These are phyloP conservation scores for Diaporthe vaccinii DNA, from an alignment of 2,329 filamentous ascomycete genomes.

Conservation along the genomic window DNA sequence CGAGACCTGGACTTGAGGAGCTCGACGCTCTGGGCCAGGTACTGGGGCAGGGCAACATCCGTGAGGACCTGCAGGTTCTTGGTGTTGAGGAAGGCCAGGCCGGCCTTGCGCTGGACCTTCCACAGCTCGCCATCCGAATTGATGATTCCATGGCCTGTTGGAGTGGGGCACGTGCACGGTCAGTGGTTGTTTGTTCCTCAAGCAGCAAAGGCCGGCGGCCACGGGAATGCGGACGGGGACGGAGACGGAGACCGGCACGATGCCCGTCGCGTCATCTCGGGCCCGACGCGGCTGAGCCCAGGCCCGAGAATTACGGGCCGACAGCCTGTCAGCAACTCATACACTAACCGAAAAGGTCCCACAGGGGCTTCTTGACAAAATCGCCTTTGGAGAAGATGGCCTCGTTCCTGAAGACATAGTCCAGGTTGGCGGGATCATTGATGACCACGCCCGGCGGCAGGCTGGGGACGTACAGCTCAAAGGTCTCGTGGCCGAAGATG, in stretches of 20 bases:
- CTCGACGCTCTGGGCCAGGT: conserved; percentile 59
- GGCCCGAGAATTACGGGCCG: neutral
- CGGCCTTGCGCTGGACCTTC: conserved; percentile 74
- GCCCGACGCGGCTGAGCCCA: neutral
- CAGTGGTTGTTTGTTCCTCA: neutral
- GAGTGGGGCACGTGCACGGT: neutral
- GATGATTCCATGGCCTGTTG: conserved; percentile 72
- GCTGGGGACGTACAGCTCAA: conserved; percentile 73
- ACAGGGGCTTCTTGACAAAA: conserved; percentile 71
- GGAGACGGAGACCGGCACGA: neutral
- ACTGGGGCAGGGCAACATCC: conserved; percentile 68
- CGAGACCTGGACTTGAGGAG: conserved; percentile 52
- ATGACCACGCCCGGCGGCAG: conserved; percentile 74
- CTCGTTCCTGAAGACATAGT: conserved; percentile 73
- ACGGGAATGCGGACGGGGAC: neutral
- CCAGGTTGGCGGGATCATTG: conserved; percentile 72
- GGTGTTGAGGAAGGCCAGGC: conserved; percentile 69
- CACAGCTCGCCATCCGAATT: conserved; percentile 75
- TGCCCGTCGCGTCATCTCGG: neutral
- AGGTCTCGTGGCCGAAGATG: conserved; percentile 70
- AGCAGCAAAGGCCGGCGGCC: neutral
- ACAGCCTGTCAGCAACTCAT: neutral
- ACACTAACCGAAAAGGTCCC: conserved; percentile 70
- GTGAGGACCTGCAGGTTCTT: conserved; percentile 70
- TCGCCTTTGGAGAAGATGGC: conserved; percentile 71